phyloP scores from a whole-genome alignment of 306 rosid genomes.

The Dryas drummondii region DNA sequence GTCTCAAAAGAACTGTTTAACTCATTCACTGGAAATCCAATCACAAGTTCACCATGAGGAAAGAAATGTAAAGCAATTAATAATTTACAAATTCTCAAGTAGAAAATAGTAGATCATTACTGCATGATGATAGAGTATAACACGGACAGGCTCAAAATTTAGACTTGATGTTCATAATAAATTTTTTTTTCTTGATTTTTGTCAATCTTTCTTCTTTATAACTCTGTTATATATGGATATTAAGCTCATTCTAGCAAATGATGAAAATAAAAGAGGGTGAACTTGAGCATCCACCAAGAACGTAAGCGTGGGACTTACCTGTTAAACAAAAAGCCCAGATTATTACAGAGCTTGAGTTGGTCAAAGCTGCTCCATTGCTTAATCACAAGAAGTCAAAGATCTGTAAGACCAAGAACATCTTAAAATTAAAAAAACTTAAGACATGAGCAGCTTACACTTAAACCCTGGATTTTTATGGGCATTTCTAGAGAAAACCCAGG shows the following conservation, averaged over 20 bases:
- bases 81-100: neutral
- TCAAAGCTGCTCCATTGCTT: slow-evolving; percentile 28
- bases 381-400: slow-evolving; percentile 34
- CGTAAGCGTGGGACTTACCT: slow-evolving; percentile 30
- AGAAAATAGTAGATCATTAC: neutral
- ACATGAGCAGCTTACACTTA: neutral
- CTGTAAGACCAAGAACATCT: slow-evolving; percentile 33
- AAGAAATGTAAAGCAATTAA: neutral
- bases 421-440: slow-evolving; percentile 13
- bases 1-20: neutral
- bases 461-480: slow-evolving; percentile 13
- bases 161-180: neutral
- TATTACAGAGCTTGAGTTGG: slow-evolving; percentile 14
- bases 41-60: neutral
- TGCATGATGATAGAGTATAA: neutral
- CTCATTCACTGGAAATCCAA: slow-evolving; percentile 2
- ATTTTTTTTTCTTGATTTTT: neutral
- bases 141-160: slow-evolving; percentile 3
- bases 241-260: neutral
- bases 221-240: neutral
- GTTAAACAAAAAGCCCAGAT: slow-evolving; percentile 3
- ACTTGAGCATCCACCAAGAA: neutral
- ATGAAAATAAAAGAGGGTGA: neutral
- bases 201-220: neutral
- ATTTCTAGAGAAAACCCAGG: slow-evolving; percentile 23